Conservation (phyloP, 768 basidiomycete genomes). For the Phylloporus arenicola region DNA sequence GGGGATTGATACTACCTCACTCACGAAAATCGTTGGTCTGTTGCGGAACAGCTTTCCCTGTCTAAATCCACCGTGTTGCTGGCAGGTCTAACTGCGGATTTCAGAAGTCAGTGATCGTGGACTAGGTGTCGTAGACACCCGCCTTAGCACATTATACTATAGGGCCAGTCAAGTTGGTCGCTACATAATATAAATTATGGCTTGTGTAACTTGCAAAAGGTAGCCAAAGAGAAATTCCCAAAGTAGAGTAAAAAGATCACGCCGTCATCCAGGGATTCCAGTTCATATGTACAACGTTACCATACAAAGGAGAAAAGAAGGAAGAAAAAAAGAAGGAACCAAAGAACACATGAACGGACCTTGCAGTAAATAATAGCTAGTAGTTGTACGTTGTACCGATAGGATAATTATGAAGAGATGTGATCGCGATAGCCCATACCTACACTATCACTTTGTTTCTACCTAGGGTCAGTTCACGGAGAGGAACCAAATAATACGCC, state of each 20-base stretch:
- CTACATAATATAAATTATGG: too few relatives aligned
- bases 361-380: neutral
- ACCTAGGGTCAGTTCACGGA: conserved; percentile 1
- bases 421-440: neutral
- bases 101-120: too few relatives aligned
- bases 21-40: too few relatives aligned
- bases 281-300: neutral
- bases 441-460: neutral
- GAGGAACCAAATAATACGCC: neutral
- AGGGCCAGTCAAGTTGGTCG: too few relatives aligned
- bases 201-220: too few relatives aligned
- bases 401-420: neutral
- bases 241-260: neutral
- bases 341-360: neutral
- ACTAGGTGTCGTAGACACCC: too few relatives aligned
- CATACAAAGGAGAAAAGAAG: neutral
- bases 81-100: too few relatives aligned
- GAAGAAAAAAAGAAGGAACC: neutral
- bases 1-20: too few relatives aligned
- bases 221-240: too few relatives aligned
- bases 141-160: too few relatives aligned
- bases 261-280: neutral
- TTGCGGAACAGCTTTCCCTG: too few relatives aligned
- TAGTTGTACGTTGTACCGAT: conserved; percentile 1
- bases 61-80: too few relatives aligned